These are phyloP conservation scores for Aspergillus sergii DNA, from an alignment of 2,329 filamentous ascomycete species.

Conservation along the genomic window DNA sequence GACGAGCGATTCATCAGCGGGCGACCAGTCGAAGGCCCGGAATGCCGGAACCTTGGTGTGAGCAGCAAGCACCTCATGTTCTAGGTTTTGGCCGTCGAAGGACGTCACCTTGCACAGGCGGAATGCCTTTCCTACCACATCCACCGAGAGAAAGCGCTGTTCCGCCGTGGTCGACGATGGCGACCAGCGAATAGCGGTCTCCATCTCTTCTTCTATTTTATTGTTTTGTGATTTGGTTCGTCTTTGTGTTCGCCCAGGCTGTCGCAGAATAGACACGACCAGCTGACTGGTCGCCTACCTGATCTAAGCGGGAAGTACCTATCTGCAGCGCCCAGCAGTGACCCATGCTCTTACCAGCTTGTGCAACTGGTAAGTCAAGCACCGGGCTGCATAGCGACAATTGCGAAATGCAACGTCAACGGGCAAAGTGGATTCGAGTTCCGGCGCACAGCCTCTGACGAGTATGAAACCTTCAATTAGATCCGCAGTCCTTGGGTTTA, in stretches of 20 bases:
- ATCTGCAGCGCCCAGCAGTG: slow-evolving; percentile 1
- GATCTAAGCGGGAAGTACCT: slow-evolving; percentile 1
- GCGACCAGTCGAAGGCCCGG: slow-evolving; percentile 68
- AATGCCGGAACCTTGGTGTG: slow-evolving; percentile 62
- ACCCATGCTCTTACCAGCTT: neutral
- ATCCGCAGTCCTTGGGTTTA: neutral
- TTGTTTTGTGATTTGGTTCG: neutral
- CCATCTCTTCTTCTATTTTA: slow-evolving; percentile 25
- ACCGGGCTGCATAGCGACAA: slow-evolving; percentile 10
- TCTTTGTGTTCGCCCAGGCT: neutral
- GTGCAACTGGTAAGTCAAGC: slow-evolving; percentile 7
- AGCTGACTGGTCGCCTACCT: slow-evolving; percentile 2
- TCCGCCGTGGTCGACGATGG: slow-evolving; percentile 56
- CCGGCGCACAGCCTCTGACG: neutral
- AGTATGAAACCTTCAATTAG: slow-evolving; percentile 1
- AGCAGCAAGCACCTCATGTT: slow-evolving; percentile 57
- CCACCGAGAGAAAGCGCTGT: slow-evolving; percentile 63
- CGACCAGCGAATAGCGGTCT: slow-evolving; percentile 64
- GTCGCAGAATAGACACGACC: neutral
- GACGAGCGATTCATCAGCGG: slow-evolving; percentile 58
- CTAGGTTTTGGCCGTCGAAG: slow-evolving; percentile 44
- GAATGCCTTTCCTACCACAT: slow-evolving; percentile 62
- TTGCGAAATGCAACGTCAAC: slow-evolving; percentile 4
- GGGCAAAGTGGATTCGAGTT: neutral
- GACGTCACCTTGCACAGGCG: slow-evolving; percentile 57